Conservation (phyloP, 208 protist species). For the Wallacemonas rigidus region DNA sequence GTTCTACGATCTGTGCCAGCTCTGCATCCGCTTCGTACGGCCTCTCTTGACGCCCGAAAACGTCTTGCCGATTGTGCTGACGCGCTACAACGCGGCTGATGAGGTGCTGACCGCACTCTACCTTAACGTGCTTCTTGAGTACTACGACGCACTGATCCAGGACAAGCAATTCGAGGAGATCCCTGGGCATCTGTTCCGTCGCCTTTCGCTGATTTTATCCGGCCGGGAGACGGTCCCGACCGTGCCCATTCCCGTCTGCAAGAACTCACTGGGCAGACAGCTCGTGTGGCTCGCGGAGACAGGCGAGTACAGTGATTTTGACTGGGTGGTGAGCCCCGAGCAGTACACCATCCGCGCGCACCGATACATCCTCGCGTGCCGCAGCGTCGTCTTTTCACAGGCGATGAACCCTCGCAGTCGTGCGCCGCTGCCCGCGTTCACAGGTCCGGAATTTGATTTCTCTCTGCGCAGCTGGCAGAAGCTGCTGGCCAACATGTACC, state of each 20-base stretch:
- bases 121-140: conserved; percentile 76
- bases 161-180: conserved; percentile 90
- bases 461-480: conserved; percentile 84
- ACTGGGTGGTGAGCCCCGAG: conserved; percentile 77
- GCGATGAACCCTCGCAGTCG: conserved; percentile 53
- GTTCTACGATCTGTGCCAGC: conserved; percentile 76
- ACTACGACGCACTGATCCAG: conserved; percentile 87
- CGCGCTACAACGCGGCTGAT: conserved; percentile 83
- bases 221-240: conserved; percentile 69
- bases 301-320: conserved; percentile 87
- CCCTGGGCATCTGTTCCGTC: conserved; percentile 86
- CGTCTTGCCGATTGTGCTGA: conserved; percentile 84
- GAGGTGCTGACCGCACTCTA: conserved; percentile 85
- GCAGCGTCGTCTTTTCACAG: conserved; percentile 78
- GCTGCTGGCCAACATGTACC: conserved; percentile 72
- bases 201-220: conserved; percentile 82
- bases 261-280: conserved; percentile 79
- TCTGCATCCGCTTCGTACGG: conserved; percentile 72
- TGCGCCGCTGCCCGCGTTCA: conserved; percentile 53
- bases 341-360: conserved; percentile 71
- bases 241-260: conserved; percentile 61
- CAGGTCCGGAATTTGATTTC: conserved; percentile 78
- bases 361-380: conserved; percentile 84
- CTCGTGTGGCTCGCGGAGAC: conserved; percentile 79
- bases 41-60: conserved; percentile 82